Base-by-base conservation (phyloP, 2,329 filamentous ascomycete species). In the Nothophoma quercina region DNA sequence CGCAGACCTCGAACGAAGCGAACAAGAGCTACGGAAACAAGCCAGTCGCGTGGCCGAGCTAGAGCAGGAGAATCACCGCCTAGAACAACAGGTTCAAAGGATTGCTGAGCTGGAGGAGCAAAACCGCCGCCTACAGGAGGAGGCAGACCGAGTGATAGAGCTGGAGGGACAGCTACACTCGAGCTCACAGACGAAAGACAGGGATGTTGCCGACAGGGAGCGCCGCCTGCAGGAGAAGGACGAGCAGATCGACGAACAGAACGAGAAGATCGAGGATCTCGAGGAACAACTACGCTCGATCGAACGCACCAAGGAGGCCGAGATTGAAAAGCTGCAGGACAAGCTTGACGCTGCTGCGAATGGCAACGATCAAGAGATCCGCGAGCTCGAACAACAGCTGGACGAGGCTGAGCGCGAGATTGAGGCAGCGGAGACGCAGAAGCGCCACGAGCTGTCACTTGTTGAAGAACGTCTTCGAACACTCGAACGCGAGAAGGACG, bases 331-430 rank as follows among this genome's bases (percentile, higher is more conserved):
- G 3, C 59, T 81, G 34, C 72, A 76, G 40, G 69, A 73, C 15
- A 73, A 72, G 55, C 66, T 80, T 4, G 74, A 78, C 16, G 65
- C 69, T 28, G 70, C 73, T 1, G 69, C 73, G 15, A 64, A 71
- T 6, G 66, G 62, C 25, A 74, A 69, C 42, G 79, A 85, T 48
- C 69, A 71, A 30, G 77, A 77, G 36, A 71, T 92, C 23, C 83
- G 83, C 16, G 72, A 75, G 13, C 66, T 79, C 7, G 73, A 79
- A 40, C 58, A 73, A 13, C 66, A 75, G 12, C 58, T 79, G 12
- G 71, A 75, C 35, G 65, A 73, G 61, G 59, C 52, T 1, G 69
- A 75, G 43, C 60, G 56, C n/a, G 59, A 67, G 42, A 58, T 73
- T 13, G 58, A 59, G 13, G 59, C 60, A 18, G 56, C 55, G 9